A percentile compares a stretch with the other conserved stretches of the same genome.
Conservation (phyloP, 805 yeast genomes). For the Saturnispora sanitii region DNA sequence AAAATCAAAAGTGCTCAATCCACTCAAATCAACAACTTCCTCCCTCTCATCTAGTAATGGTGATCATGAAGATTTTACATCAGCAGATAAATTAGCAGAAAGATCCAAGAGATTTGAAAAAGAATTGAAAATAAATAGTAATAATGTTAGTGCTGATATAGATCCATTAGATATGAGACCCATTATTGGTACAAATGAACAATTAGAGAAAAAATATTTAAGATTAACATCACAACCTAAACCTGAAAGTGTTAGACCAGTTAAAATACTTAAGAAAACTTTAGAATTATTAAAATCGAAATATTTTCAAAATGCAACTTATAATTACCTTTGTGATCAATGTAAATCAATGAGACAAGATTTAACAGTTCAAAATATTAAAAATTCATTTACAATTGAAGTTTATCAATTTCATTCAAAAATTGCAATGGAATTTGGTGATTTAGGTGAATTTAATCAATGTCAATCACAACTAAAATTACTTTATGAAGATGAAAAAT, state of each 20-base stretch:
- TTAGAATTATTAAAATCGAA: constrained; percentile 43
- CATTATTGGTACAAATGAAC: constrained; percentile 52
- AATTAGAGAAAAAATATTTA: constrained; percentile 67
- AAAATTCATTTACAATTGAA: constrained; percentile 59
- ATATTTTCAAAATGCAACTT: constrained; percentile 42
- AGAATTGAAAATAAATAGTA: constrained; percentile 19
- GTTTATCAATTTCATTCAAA: constrained; percentile 85
- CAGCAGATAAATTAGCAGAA: background rate
- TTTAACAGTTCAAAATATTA: constrained; percentile 81
- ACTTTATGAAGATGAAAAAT: constrained; percentile 38
- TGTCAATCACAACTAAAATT: constrained; percentile 75
- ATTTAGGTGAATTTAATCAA: constrained; percentile 91
- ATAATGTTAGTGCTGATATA: constrained; percentile 6
- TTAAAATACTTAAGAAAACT: constrained; percentile 47
- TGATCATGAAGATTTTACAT: background rate
- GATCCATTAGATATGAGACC: constrained; percentile 15
- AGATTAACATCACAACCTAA: constrained; percentile 88
- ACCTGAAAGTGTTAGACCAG: constrained; percentile 75
- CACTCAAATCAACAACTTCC: too few relatives aligned
- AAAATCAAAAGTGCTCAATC: constrained; percentile 5
- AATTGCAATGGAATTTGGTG: constrained; percentile 73
- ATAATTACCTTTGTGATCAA: constrained; percentile 79
- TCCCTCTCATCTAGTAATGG: too few relatives aligned
- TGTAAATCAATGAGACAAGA: constrained; percentile 90
- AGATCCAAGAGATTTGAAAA: constrained; percentile 42